Conservation (phyloP, 2,329 filamentous ascomycete species). For the Alternaria angustiovoidea region DNA sequence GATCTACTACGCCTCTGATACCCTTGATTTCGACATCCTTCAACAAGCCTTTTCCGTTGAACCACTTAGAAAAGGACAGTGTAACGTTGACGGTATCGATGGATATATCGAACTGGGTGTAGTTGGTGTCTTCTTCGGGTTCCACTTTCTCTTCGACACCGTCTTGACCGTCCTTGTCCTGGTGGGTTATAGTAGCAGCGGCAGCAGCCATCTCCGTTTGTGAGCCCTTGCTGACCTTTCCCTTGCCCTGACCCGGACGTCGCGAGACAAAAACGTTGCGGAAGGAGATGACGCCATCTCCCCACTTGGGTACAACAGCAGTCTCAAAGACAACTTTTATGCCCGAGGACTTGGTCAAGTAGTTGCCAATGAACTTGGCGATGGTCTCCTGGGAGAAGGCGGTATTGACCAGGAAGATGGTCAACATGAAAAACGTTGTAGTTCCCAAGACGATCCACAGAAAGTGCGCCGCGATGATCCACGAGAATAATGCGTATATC, state of each 20-base stretch:
- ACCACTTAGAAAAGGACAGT: constrained; percentile 97
- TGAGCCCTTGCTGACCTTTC: constrained; percentile 91
- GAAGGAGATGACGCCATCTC: constrained; percentile 93
- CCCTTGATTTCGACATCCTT: constrained; percentile 94
- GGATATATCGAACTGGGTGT: constrained; percentile 95
- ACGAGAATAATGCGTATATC: constrained; percentile 93
- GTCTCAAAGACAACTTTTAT: constrained; percentile 96
- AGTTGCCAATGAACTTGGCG: constrained; percentile 92
- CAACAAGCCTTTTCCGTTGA: constrained; percentile 92
- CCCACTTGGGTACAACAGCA: constrained; percentile 96
- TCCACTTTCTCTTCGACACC: constrained; percentile 51
- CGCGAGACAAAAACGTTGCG: constrained; percentile 96
- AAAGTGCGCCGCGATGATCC: constrained; percentile 92
- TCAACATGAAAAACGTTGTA: constrained; percentile 92
- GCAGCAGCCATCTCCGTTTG: constrained; percentile 83
- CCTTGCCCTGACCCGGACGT: constrained; percentile 80
- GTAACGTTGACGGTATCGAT: constrained; percentile 97
- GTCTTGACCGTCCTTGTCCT: constrained; percentile 46
- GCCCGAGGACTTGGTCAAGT: constrained; percentile 91
- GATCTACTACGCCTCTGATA: constrained; percentile 89
- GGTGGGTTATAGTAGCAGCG: constrained; percentile 73
- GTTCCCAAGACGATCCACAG: constrained; percentile 97
- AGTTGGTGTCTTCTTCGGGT: constrained; percentile 88
- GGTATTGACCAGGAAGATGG: constrained; percentile 92
- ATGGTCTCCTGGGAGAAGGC: constrained; percentile 97